Evolutionary conservation across 83 land plant species (phyloP).

Genomic region (Picea engelmannii): DNA sequence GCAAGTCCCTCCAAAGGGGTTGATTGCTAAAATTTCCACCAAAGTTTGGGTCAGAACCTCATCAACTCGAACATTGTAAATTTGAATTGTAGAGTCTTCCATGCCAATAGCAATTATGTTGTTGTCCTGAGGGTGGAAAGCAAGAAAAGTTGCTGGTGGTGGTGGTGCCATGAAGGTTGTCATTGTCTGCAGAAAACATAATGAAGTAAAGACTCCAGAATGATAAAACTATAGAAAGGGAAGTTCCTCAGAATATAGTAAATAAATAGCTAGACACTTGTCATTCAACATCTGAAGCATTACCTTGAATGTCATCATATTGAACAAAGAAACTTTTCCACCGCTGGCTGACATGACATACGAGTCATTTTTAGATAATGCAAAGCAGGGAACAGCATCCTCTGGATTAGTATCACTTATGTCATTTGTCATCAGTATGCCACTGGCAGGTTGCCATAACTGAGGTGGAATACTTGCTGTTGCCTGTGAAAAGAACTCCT

Average conservation of each 20-base stretch:
- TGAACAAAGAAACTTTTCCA: conserved; percentile 81
- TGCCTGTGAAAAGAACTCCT: conserved; percentile 43
- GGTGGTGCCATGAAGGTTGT: conserved; percentile 79
- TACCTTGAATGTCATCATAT: conserved; percentile 92
- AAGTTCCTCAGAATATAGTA: not conserved
- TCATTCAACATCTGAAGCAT: conserved; percentile 9
- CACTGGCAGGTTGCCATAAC: conserved; percentile 82
- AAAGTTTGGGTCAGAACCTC: conserved; percentile 35
- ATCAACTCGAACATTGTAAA: conserved; percentile 68
- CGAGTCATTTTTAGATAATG: conserved; percentile 89
- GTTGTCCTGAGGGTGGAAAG: conserved; percentile 78
- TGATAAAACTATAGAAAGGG: not conserved
- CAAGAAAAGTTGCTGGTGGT: conserved; percentile 70
- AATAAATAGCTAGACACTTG: not conserved
- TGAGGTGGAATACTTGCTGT: conserved; percentile 65
- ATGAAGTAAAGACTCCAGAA: not conserved
- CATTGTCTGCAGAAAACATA: conserved; percentile 51
- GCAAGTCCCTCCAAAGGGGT: not conserved
- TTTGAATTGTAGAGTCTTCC: conserved; percentile 69
- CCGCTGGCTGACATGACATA: conserved; percentile 95
- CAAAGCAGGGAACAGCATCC: conserved; percentile 83
- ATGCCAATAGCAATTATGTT: conserved; percentile 78
- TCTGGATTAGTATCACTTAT: conserved; percentile 66
- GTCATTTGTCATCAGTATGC: conserved; percentile 87
- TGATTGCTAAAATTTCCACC: not conserved